These are phyloP conservation scores for Juglanconis juglandina DNA, from an alignment of 2,329 filamentous ascomycete species.

Conservation along the genomic window DNA sequence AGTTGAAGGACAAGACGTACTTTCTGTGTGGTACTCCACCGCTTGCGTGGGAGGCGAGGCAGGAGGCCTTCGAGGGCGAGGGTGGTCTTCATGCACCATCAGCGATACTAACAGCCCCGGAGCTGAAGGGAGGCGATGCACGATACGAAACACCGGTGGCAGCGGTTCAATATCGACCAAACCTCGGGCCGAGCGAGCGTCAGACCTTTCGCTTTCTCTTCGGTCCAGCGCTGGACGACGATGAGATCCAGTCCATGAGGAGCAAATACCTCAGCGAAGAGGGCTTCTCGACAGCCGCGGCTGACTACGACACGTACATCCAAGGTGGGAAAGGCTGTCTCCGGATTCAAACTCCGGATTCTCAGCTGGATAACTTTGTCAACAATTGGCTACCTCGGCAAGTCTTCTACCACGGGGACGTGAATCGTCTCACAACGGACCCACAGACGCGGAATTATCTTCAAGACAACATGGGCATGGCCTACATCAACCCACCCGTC, in stretches of 20 bases:
- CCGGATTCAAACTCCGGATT: slow-evolving; percentile 51
- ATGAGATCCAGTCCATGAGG: slow-evolving; percentile 44
- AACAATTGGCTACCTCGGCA: slow-evolving; percentile 59
- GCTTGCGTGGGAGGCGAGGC: slow-evolving; percentile 49
- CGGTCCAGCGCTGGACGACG: slow-evolving; percentile 51
- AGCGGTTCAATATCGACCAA: slow-evolving; percentile 48
- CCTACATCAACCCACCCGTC: slow-evolving; percentile 49
- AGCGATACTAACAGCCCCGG: slow-evolving; percentile 32
- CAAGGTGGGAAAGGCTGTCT: slow-evolving; percentile 48
- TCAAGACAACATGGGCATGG: slow-evolving; percentile 61
- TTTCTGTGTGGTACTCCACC: slow-evolving; percentile 52
- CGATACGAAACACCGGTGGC: slow-evolving; percentile 54
- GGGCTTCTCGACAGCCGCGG: slow-evolving; percentile 42
- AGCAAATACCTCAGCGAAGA: slow-evolving; percentile 46
- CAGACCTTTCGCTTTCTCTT: slow-evolving; percentile 53
- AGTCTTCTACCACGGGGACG: slow-evolving; percentile 56
- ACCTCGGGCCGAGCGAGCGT: slow-evolving; percentile 36
- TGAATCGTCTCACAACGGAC: slow-evolving; percentile 56
- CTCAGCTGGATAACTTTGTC: slow-evolving; percentile 53
- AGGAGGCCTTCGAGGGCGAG: slow-evolving; percentile 53
- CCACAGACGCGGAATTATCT: slow-evolving; percentile 58
- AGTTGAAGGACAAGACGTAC: slow-evolving; percentile 55
- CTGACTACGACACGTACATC: slow-evolving; percentile 50
- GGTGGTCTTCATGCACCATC: slow-evolving; percentile 52
- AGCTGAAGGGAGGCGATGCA: slow-evolving; percentile 45